Percentiles rank a stretch among this genome's conserved stretches.
Evolutionary conservation across 2,329 filamentous ascomycete genomes (phyloP).

Genomic region (Hymenoscyphus linearis): DNA sequence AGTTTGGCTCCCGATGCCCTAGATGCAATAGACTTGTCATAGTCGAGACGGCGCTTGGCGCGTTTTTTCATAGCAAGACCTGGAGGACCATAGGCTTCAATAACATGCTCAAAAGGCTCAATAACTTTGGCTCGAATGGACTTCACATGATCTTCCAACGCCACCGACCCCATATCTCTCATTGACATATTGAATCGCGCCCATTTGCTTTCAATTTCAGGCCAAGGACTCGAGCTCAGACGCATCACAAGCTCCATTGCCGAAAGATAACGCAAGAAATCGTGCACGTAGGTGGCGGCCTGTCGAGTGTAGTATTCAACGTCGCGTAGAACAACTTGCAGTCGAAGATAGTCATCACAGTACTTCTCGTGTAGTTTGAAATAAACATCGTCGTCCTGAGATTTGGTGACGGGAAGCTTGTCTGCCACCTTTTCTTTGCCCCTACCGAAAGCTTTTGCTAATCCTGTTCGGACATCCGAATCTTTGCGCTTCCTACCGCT

Average conservation of each 20-base stretch:
- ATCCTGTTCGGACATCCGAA: conserved; percentile 75
- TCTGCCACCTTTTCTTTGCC: conserved; percentile 64
- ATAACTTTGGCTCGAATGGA: conserved; percentile 79
- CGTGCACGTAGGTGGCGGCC: conserved; percentile 70
- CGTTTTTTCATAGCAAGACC: conserved; percentile 91
- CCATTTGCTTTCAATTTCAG: conserved; percentile 92
- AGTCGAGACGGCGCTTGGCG: conserved; percentile 86
- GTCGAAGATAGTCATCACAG: conserved; percentile 82
- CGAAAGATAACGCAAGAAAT: conserved; percentile 73
- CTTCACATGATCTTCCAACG: conserved; percentile 72
- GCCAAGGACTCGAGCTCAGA: conserved; percentile 68
- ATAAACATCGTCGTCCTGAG: conserved; percentile 71
- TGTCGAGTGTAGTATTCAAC: conserved; percentile 90
- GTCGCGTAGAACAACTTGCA: conserved; percentile 82
- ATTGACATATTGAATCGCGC: conserved; percentile 83
- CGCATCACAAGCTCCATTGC: conserved; percentile 81
- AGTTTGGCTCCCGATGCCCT: conserved; percentile 78
- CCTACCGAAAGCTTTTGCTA: conserved; percentile 86
- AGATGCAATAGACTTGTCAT: conserved; percentile 72
- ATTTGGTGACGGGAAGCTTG: conserved; percentile 40
- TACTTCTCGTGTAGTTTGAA: conserved; percentile 79
- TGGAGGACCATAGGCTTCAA: conserved; percentile 76
- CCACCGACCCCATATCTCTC: conserved; percentile 76
- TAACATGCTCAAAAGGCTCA: conserved; percentile 72
- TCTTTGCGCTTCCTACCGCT: conserved; percentile 71